Evolutionary conservation across 176 grass and related monocot genomes (phyloP), one percentile per base, ranked within the genome.

Genomic region (Oryza glaberrima): DNA sequence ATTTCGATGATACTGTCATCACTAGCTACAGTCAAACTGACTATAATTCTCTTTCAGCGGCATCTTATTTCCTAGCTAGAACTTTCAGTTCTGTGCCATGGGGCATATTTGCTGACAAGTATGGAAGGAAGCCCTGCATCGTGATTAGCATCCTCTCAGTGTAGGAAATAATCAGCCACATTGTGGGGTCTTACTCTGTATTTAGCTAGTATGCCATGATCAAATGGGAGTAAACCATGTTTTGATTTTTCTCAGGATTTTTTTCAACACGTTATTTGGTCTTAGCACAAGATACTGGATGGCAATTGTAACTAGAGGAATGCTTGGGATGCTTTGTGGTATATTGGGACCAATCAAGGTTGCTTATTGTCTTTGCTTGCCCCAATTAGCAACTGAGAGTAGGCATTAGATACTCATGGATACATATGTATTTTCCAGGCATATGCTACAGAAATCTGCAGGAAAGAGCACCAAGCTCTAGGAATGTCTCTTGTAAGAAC

Each of bases 271-370:
- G 15, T 76, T 94, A 11, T 94, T 94, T 74, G 92, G 92, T 23
- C 89, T 94, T 26, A 94, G 92, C 77, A 91, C 89, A 46, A 89
- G 26, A 35, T 94, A 94, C 58, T 91, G 89, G 92, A 91, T 94
- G 89, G 92, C 83, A 67, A 84, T 94, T 86, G 34, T 86, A 58
- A 86, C 89, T 32, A 94, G 89, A 64, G 86, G 72, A 0, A 65
- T 94, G 65, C 89, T 91, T 75, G 92, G 92, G 22, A 78, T 90
- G 90, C 93, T 75, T 86, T 32, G 30, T 32, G 30, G 30, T 32
- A 32, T 32, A 32, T 32, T 32, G 30, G 30, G 30, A 32, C 30
- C 30, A 32, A 32, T 32, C 30, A 32, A 32, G 30, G 30, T 32
- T 32, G 30, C 2, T 32, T 32, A 32, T 32, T 32, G 30, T 32